Evolutionary conservation across 768 basidiomycete genomes (phyloP), one percentile per base, ranked within the genome.

Genomic region (Leccinellum rugosiceps): DNA sequence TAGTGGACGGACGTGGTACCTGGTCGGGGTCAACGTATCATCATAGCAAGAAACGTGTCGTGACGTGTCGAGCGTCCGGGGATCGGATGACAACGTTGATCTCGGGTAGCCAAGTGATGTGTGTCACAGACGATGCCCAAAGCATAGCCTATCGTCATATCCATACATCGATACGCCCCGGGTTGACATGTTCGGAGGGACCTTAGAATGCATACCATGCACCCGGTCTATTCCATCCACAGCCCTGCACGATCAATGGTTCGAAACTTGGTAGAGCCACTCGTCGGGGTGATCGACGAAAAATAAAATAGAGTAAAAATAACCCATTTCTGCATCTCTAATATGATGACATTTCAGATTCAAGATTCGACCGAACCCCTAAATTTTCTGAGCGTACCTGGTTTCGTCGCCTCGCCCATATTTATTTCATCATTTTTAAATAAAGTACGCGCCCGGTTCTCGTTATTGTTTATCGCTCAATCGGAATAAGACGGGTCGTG

Each of bases 11-110:
- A 21, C n/a, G 19, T 8, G 6, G 38, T n/a, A 8, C 43, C 43
- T 10, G 38, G 38, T 19, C 38, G 38, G 38, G 52, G 53, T 59
- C 53, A 48, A 49, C 61, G 64, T 65, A 68, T 68, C 65, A 62
- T 58, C 52, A 50, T 56, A 65, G 56, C 49, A 41, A 23, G 28
- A 23, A 15, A 17, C 41, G 55, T 26, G 25, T 30, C 14, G 44
- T 65, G 65, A 65, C 66, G 65, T 65, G 65, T 62, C 56, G 14
- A n/a, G 5, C 7, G 15, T 25, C 60, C 64, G 64, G 28, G 5
- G 5, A 46, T 63, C 64, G 56, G 60, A 23, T 21, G 23, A 32
- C 19, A 48, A 35, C 32, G 32, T 60, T 47, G 54, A 41, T 55
- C 59, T 61, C 63, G 62, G 46, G 38, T 63, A 58, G 30, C 15